A percentile compares a stretch with the other conserved stretches of the same genome.
Conservation (phyloP, 805 yeast species). For the Citeromyces matritensis region DNA sequence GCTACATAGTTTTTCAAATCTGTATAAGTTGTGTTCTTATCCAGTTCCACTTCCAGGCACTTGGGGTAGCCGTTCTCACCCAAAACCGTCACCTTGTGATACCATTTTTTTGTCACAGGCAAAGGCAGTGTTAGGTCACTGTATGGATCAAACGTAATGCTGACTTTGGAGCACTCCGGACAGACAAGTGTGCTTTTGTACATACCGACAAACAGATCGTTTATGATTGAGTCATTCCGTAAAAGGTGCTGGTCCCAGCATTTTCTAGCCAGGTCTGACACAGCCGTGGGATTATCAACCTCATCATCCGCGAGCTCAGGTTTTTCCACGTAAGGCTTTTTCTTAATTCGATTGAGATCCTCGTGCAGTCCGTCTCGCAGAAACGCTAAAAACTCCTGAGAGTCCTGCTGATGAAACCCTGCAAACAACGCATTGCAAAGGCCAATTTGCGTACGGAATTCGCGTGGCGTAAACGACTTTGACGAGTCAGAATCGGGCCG, state of each 20-base stretch:
- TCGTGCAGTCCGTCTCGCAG: conserved; percentile 83
- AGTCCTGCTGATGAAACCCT: conserved; percentile 81
- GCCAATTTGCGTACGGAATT: conserved; percentile 69
- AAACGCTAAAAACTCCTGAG: conserved; percentile 85
- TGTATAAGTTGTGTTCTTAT: conserved; percentile 44
- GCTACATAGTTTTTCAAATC: conserved; percentile 53
- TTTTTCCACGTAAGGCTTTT: conserved; percentile 80
- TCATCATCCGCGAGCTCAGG: conserved; percentile 65
- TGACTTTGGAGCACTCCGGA: conserved; percentile 66
- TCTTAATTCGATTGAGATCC: conserved; percentile 68
- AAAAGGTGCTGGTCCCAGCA: conserved; percentile 72
- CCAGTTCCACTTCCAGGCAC: conserved; percentile 56
- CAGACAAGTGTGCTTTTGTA: conserved; percentile 85
- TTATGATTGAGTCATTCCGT: conserved; percentile 74
- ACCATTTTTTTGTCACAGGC: conserved; percentile 67
- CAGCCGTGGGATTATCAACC: conserved; percentile 32
- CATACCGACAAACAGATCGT: conserved; percentile 79
- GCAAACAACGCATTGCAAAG: conserved; percentile 64
- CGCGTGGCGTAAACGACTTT: conserved; percentile 43
- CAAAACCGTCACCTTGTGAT: conserved; percentile 43
- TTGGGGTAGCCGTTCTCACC: conserved; percentile 37
- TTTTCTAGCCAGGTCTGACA: conserved; percentile 47
- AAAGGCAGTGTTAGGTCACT: conserved; percentile 82
- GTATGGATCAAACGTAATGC: conserved; percentile 89
- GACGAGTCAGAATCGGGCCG: conserved; percentile 7